Base-by-base conservation (phyloP, 306 rosid genomes). In the Ceratonia siliqua region DNA sequence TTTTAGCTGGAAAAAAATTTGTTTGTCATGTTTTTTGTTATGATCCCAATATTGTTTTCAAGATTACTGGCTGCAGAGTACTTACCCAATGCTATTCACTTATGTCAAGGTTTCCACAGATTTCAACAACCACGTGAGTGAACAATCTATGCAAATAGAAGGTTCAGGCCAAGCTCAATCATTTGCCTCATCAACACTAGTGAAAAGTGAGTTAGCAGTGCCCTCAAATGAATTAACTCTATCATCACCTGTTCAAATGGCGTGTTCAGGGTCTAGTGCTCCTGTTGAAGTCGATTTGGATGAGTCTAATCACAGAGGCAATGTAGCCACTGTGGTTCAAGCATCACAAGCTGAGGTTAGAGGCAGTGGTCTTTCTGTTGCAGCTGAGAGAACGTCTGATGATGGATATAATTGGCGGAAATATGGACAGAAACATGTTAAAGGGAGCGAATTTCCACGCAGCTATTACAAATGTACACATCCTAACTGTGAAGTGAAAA, bases 371-470 rank as follows among this genome's bases (percentile, higher is more conserved):
- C 74, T 81, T 81, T 78, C 91, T 25, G 85, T 83, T 58, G 72
- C 86, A 39, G 72, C 83, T 11, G 95, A 89, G 18, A 85, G 84
- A 77, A 68, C 81, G 57, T 92, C 98, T 62, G 97, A 92, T 74
- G 99, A 92, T 81, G 99, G 99, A 70, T 94, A 94, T 81, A 94
- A 94, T 72, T 94, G 99, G 99, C 80, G 99, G 63, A 94, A 94
- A 77, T 94, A 94, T 82, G 99, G 99, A 72, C 99, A 94, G 79
- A 94, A 94, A 68, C 97, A 84, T 65, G 99, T 94, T 76, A 94
- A 92, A 82, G 99, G 99, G 75, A 88, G 99, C 82, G 96, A 94
- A 82, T 94, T 92, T 77, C 99, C 99, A 0, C 97, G 99, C 68
- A 92, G 99, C 86, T 94, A 94, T 82, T 94, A 94, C 89, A 94